Percentiles rank a stretch among this genome's conserved stretches.
Evolutionary conservation across 2,329 filamentous ascomycete genomes (phyloP).

Genomic region (Chalara sp.): DNA sequence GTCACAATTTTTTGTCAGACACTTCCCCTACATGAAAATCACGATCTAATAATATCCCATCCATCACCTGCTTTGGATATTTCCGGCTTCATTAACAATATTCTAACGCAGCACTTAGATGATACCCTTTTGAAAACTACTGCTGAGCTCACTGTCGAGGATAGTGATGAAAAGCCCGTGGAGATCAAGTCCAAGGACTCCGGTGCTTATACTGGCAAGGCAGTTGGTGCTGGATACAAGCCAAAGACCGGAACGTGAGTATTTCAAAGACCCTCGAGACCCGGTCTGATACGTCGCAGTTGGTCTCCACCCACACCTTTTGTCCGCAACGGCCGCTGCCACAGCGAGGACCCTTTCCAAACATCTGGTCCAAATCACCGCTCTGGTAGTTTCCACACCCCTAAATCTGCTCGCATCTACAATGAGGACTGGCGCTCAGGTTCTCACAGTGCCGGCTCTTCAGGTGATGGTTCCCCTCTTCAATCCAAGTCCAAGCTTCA

Average conservation of each 20-base stretch:
- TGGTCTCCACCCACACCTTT: constrained; percentile 17
- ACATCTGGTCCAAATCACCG: constrained; percentile 8
- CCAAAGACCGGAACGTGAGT: constrained; percentile 16
- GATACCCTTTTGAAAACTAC: constrained; percentile 7
- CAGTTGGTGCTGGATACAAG: constrained; percentile 6
- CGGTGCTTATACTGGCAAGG: constrained; percentile 9
- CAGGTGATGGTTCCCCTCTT: constrained; percentile 14
- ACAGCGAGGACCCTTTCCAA: constrained; percentile 19
- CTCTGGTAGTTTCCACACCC: constrained; percentile 5
- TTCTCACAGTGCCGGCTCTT: constrained; percentile 9
- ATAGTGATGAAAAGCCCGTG: constrained; percentile 10
- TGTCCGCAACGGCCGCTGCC: constrained; percentile 17
- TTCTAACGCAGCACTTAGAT: background rate
- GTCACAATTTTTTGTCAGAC: background rate
- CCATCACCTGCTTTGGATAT: too few species aligned
- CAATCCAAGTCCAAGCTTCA: constrained; percentile 2
- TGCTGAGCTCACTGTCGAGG: constrained; percentile 6
- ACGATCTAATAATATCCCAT: too few species aligned
- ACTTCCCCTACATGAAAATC: background rate
- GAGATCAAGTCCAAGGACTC: constrained; percentile 9
- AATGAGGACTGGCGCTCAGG: constrained; percentile 23
- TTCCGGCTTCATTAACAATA: too few species aligned
- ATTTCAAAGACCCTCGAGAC: background rate
- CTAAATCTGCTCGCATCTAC: constrained; percentile 12
- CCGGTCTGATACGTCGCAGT: constrained; percentile 10